Conservation (phyloP, 768 basidiomycete species). For the Auricularia sp. region DNA sequence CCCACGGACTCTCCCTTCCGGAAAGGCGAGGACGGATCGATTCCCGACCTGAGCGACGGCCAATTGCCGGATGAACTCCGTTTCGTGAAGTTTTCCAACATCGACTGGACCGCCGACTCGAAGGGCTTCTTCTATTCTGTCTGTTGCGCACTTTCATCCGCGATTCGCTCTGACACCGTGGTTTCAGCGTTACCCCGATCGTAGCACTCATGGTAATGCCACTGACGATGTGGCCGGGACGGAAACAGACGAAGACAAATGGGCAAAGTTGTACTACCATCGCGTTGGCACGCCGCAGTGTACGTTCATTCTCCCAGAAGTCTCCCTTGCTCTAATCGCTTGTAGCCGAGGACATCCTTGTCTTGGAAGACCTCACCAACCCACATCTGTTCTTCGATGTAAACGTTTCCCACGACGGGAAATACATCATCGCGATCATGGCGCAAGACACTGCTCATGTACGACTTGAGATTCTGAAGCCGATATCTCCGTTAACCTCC, state of each 20-base stretch:
- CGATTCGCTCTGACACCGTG: not conserved
- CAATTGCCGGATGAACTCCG: constrained; percentile 58
- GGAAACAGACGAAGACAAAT: constrained; percentile 49
- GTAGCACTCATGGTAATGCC: constrained; percentile 33
- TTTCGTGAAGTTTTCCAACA: constrained; percentile 65
- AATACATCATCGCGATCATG: constrained; percentile 48
- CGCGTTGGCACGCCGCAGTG: constrained; percentile 60
- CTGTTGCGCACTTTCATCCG: not conserved
- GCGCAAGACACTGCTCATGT: constrained; percentile 57
- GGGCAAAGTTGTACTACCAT: constrained; percentile 74
- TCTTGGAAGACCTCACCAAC: constrained; percentile 53
- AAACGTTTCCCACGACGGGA: constrained; percentile 52
- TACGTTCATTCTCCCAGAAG: constrained; percentile 16
- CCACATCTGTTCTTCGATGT: constrained; percentile 57
- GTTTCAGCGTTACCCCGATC: constrained; percentile 46
- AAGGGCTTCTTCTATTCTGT: constrained; percentile 70
- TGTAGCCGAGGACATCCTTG: constrained; percentile 57
- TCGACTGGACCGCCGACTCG: constrained; percentile 69
- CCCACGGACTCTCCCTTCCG: constrained; percentile 50
- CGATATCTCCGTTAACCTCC: constrained; percentile 2
- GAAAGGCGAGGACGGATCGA: constrained; percentile 25
- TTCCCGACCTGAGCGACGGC: constrained; percentile 32
- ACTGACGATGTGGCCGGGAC: constrained; percentile 45
- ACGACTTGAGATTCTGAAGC: constrained; percentile 13
- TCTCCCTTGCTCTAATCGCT: not conserved